A percentile compares a stretch with the other conserved stretches of the same genome.
Conservation (phyloP, 2,329 filamentous ascomycete species). For the Talaromyces sp. region DNA sequence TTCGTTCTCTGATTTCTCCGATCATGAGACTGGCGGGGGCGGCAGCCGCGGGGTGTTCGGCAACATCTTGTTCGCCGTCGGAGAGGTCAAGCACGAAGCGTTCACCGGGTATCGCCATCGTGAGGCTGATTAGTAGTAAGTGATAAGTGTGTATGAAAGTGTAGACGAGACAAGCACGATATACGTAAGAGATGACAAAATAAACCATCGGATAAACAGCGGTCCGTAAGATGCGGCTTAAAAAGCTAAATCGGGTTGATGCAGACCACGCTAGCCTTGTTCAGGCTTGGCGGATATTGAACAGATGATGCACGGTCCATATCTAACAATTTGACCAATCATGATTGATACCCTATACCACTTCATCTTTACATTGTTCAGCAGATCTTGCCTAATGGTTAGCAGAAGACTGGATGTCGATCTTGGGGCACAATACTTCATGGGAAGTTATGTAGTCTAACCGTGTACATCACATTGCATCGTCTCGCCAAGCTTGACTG, state of each 20-base stretch:
- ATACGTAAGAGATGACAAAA: neutral
- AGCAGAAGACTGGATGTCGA: neutral
- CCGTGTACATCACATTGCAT: neutral
- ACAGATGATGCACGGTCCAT: slow-evolving; percentile 12
- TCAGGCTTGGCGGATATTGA: slow-evolving; percentile 22
- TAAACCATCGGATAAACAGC: slow-evolving; percentile 3
- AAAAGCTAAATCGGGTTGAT: slow-evolving; percentile 33
- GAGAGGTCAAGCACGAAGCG: slow-evolving; percentile 60
- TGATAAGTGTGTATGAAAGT: neutral
- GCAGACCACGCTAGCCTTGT: slow-evolving; percentile 23
- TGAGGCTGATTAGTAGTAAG: neutral
- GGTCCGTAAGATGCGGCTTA: slow-evolving; percentile 32
- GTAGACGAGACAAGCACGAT: neutral
- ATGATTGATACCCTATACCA: neutral
- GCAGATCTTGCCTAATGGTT: neutral
- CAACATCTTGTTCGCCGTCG: slow-evolving; percentile 44
- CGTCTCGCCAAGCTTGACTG: neutral
- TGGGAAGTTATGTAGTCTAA: neutral
- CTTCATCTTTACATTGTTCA: neutral
- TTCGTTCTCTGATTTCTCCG: slow-evolving; percentile 75
- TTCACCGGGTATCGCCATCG: slow-evolving; percentile 55
- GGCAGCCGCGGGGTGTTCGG: slow-evolving; percentile 22
- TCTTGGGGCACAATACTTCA: neutral
- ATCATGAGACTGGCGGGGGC: slow-evolving; percentile 45
- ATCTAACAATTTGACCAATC: slow-evolving; percentile 13